These are phyloP conservation scores for Hapsidospora chrysogenum DNA, from an alignment of 495 filamentous ascomycete species.

Conservation along the genomic window DNA sequence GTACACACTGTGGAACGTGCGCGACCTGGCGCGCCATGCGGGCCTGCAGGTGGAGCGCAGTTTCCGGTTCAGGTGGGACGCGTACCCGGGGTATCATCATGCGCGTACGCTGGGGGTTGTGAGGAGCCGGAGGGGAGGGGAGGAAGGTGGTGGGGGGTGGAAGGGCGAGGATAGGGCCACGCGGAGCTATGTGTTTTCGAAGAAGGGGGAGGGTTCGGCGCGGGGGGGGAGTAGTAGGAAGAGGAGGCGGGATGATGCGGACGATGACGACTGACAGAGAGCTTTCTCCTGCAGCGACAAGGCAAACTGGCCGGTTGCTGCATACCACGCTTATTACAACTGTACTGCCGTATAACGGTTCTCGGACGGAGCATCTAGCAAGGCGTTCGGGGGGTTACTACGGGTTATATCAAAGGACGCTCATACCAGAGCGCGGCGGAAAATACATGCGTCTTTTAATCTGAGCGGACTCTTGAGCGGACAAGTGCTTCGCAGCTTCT, in stretches of 20 bases:
- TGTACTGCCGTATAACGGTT: too few relatives aligned
- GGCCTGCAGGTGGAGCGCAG: constrained; percentile 62
- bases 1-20: constrained; percentile 89
- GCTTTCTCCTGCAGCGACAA: too few relatives aligned
- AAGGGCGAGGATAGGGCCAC: constrained; percentile 61
- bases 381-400: too few relatives aligned
- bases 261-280: constrained; percentile 9
- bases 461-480: too few relatives aligned
- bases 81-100: constrained; percentile 78
- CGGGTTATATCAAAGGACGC: too few relatives aligned
- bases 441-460: too few relatives aligned
- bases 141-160: constrained; percentile 32
- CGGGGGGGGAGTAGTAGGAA: constrained; percentile 22
- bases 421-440: too few relatives aligned
- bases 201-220: constrained; percentile 28
- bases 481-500: too few relatives aligned
- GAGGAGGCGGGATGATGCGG: constrained; percentile 21
- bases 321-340: too few relatives aligned
- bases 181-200: constrained; percentile 66
- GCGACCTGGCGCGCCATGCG: constrained; percentile 63
- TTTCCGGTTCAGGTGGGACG: constrained; percentile 55
- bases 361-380: too few relatives aligned
- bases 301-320: too few relatives aligned
- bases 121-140: constrained; percentile 34
- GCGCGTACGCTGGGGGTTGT: constrained; percentile 74